Evolutionary conservation across 805 yeast genomes (phyloP), one percentile per base, ranked within the genome.

Genomic region (Lachancea quebecensis): DNA sequence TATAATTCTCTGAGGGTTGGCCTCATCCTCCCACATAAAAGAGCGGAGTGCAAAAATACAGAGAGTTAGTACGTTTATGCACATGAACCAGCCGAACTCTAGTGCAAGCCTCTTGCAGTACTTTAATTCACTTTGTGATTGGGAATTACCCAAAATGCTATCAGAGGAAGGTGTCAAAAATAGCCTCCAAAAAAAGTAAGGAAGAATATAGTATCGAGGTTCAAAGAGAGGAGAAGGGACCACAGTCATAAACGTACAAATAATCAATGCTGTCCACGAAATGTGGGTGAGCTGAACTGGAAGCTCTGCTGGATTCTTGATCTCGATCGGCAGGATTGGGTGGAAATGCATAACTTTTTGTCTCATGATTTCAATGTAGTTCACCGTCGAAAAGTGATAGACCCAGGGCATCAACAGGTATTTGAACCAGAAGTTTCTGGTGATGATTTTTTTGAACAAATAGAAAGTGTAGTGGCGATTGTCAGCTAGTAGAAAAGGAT

Each of bases 391-490:
- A 50, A 83, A 82, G 64, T 87, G 95, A 60, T 90, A 89, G 0
- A 80, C 63, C 3, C 95, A 89, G 0, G 82, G 70, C 50, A 81
- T 59, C 5, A 78, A 53, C 46, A 73, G 68, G 43, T 76, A 69
- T 15, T 78, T 69, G 45, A 74, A 71, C 46, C 72, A 62, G 30
- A 64, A 68, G 17, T 70, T 66, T 52, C 76, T 66, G 14, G 56
- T 56, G 38, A 91, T 74, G 25, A 93, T 56, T 47, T 75, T 76
- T 46, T 80, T 77, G 77, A 85, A 86, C 32, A 93, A 66, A 64
- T 93, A 93, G 62, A 93, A 93, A 0, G 95, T 81, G 61, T 81
- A 88, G 64, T 93, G 99, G 55, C 99, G 77, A 67, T 93, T 93
- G 63, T 93, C 99, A 0, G 98, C 95, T 37, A 91, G 71, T 34